Evolutionary conservation across 768 basidiomycete species (phyloP).

Genomic region (Leccinum boreale): DNA sequence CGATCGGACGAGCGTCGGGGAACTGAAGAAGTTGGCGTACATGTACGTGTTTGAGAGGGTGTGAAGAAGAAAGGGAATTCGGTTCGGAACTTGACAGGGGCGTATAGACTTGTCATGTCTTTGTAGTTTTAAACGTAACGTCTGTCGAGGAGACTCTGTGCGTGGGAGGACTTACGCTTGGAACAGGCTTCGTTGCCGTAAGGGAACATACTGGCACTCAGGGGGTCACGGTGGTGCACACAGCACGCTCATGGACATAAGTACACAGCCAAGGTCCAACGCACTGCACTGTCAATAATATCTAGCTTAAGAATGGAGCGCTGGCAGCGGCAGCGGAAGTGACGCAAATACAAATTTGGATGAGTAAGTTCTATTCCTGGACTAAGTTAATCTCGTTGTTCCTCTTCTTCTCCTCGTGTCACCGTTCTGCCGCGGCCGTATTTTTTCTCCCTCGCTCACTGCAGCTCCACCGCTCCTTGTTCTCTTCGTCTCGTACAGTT

Average conservation of each 20-base stretch:
- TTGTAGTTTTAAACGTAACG: no score
- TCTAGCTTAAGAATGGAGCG: no score
- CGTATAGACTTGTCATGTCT: no score
- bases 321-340: not conserved
- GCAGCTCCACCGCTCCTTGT: conserved; percentile 3
- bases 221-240: no score
- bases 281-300: no score
- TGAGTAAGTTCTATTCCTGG: no score
- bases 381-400: no score
- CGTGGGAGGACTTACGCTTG: no score
- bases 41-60: conserved; percentile 83
- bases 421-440: no score
- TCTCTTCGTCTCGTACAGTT: not conserved
- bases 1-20: conserved; percentile 75
- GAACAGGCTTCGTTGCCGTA: no score
- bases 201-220: no score
- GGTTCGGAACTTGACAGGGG: not conserved
- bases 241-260: not conserved
- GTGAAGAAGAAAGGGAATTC: not conserved
- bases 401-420: not conserved
- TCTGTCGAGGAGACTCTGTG: not conserved
- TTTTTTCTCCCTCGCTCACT: not conserved
- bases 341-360: not conserved
- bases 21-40: conserved; percentile 84
- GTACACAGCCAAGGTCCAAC: not conserved